Base-by-base conservation (phyloP, 192 early-diverging fungal species). In the Podila clonocystis region DNA sequence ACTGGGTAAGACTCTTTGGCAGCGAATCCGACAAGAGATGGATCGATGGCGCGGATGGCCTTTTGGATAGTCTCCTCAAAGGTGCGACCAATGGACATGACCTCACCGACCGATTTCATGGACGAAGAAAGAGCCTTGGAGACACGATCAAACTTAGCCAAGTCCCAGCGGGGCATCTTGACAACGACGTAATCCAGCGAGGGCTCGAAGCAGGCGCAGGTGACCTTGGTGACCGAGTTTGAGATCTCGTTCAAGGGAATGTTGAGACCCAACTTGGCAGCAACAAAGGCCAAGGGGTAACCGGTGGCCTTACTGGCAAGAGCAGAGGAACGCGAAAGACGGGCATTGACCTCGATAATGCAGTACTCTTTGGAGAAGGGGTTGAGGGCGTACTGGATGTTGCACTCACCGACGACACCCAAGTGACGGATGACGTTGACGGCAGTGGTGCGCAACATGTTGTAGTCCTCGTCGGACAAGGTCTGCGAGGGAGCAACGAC, bases 351-450 rank as follows among this genome's bases (percentile, higher is more conserved):
- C 88, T 99, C 98, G 72, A 99, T 99, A 75, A 99, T 95, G 85
- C 94, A 94, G 87, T 97, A 99, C 85, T 99, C 98, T 85, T 94
- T 92, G 65, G 91, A 92, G 61, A 93, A 80, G 19, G 98, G 98
- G 87, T 98, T 98, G 50, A 99, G 89, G 28, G 96, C 97, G 80
- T 99, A 99, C 86, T 99, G 98, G 71, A 99, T 95, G 84, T 99
- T 99, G 88, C 98, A 99, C 87, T 99, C 98, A 68, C 98, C 98
- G n/a, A 99, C 91, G 2, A 99, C 98, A 68, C 98, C 98, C 63
- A 99, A 86, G 82, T 97, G 96, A 59, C 98, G 93, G 70, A 99
- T 97, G 33, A 99, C 94, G 61, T 97, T 99, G 65, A 98, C 92
- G 20, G 98, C 98, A 0, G 97, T 95, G 8, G 94, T 91, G 71